These are phyloP conservation scores for Pythium plurisporium DNA, from an alignment of 352 stramenopile species.

Conservation along the genomic window DNA sequence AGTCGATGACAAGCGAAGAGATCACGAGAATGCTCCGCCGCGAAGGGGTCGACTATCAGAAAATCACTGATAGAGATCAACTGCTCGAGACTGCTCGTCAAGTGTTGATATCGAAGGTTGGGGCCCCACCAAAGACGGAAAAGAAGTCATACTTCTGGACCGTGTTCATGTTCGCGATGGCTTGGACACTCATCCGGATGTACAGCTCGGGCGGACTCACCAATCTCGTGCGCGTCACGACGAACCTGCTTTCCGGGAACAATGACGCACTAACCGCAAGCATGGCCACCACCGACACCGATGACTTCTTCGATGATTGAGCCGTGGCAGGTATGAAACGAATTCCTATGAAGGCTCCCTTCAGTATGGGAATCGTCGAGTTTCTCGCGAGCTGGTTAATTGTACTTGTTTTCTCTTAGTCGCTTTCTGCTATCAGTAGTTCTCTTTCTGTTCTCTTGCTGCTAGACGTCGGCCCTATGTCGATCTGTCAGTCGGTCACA, in stretches of 20 bases:
- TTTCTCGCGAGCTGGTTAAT: too few species aligned
- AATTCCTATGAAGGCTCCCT: too few species aligned
- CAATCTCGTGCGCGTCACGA: conserved; percentile 9
- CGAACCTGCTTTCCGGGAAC: neutral
- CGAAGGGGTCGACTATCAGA: conserved; percentile 75
- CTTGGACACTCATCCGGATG: conserved; percentile 63
- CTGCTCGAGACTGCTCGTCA: conserved; percentile 71
- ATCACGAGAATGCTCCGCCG: conserved; percentile 54
- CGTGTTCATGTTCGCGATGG: conserved; percentile 49
- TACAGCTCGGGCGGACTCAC: conserved; percentile 64
- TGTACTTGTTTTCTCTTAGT: conserved; percentile 27
- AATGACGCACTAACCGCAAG: neutral
- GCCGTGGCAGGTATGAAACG: neutral
- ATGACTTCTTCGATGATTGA: conserved; percentile 49
- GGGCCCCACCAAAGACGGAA: conserved; percentile 10
- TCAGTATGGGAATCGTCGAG: too few species aligned
- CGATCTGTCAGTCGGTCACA: neutral
- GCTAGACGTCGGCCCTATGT: neutral
- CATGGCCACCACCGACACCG: conserved; percentile 19
- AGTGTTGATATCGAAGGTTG: conserved; percentile 57
- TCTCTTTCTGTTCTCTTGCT: neutral
- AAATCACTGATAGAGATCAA: conserved; percentile 66
- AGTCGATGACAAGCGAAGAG: conserved; percentile 68
- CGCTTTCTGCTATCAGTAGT: conserved; percentile 13
- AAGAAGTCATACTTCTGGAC: conserved; percentile 50